These are phyloP conservation scores for Termitomyces sp. DNA, from an alignment of 1,284 basidiomycete species.

Conservation along the genomic window DNA sequence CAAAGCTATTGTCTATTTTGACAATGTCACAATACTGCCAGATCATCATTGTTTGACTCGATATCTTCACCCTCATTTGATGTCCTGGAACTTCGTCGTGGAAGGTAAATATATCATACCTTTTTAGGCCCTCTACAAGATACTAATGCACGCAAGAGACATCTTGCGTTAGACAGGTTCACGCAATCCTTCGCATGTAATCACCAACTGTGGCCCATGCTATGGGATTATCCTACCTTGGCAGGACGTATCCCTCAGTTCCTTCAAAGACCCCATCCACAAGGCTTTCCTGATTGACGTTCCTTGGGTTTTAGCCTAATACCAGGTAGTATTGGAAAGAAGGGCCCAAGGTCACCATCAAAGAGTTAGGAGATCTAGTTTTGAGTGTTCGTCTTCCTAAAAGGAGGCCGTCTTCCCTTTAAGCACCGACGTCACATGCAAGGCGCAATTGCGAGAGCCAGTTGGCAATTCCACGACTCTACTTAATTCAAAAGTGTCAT, in stretches of 20 bases:
- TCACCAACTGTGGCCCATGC: background rate
- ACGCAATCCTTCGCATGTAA: too few species aligned
- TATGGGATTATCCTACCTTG: background rate
- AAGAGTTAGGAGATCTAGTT: background rate
- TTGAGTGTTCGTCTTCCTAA: too few species aligned
- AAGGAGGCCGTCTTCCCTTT: background rate
- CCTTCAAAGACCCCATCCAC: background rate
- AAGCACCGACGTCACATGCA: background rate
- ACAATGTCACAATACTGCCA: background rate
- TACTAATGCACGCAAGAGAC: background rate
- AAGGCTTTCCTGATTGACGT: background rate
- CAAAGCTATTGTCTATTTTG: background rate
- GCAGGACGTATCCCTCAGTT: background rate
- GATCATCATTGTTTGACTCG: background rate
- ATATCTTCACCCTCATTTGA: background rate
- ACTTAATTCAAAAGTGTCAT: too few species aligned
- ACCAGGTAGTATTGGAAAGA: background rate
- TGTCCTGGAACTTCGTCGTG: background rate
- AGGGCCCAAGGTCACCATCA: background rate
- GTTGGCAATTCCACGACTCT: background rate
- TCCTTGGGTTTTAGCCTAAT: background rate
- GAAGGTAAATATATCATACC: background rate
- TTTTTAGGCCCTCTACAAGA: background rate
- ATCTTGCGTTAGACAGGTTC: background rate
- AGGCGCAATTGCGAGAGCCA: too few species aligned